These are phyloP conservation scores for Rachicladosporium sp. DNA, from an alignment of 2,329 filamentous ascomycete genomes.

Conservation along the genomic window DNA sequence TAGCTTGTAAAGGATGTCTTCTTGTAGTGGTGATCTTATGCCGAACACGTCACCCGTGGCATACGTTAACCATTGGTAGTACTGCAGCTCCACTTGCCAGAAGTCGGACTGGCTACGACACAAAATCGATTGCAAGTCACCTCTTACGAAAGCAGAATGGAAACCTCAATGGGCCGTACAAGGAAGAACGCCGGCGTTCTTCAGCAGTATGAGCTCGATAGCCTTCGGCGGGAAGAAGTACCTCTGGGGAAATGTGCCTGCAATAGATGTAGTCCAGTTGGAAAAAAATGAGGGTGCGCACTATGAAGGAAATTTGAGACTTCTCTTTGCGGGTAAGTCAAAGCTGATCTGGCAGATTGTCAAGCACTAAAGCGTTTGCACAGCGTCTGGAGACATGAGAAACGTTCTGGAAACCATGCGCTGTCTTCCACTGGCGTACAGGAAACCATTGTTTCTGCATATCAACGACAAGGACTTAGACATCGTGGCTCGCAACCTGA, in stretches of 20 bases:
- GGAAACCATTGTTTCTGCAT: constrained; percentile 12
- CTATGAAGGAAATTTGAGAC: constrained; percentile 4
- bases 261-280: constrained; percentile 27
- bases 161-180: constrained; percentile 19
- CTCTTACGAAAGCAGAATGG: constrained; percentile 16
- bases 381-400: constrained; percentile 29
- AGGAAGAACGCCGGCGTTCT: constrained; percentile 15
- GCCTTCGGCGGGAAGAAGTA: constrained; percentile 8
- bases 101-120: constrained; percentile 20
- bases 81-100: constrained; percentile 25
- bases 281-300: constrained; percentile 19
- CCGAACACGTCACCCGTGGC: neutral
- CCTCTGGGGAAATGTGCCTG: constrained; percentile 33
- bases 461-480: constrained; percentile 31
- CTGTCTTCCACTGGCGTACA: constrained; percentile 21
- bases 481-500: constrained; percentile 21
- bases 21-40: constrained; percentile 6
- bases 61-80: constrained; percentile 15
- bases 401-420: constrained; percentile 32
- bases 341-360: too few relatives aligned
- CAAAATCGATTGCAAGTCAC: constrained; percentile 20
- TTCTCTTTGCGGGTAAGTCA: constrained; percentile 27
- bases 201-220: constrained; percentile 21
- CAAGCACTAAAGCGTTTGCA: too few relatives aligned
- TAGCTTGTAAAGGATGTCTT: constrained; percentile 4